These are phyloP conservation scores for Bauhinia variegata DNA, from an alignment of 306 rosid genomes.

Conservation along the genomic window DNA sequence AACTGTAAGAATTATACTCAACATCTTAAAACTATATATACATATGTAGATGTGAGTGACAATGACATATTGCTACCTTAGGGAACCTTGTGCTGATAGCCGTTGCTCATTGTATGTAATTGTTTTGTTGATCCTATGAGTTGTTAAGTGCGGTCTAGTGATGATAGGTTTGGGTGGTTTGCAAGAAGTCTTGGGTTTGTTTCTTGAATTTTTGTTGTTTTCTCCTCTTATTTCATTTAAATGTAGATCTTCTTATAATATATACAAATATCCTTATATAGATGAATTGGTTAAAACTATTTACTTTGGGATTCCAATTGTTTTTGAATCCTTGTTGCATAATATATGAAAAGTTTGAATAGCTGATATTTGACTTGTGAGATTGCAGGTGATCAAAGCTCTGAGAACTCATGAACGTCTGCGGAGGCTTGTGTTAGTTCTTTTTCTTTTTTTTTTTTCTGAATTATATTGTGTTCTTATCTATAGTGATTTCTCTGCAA, in stretches of 20 bases:
- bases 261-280: constrained; percentile 1
- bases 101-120: neutral
- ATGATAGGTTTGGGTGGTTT: too few relatives aligned
- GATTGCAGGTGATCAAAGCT: constrained; percentile 81
- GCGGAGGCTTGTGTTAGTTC: constrained; percentile 88
- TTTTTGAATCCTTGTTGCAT: neutral
- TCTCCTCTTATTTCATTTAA: constrained; percentile 3
- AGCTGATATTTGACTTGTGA: constrained; percentile 34
- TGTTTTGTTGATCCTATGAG: neutral
- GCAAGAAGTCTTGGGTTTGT: neutral
- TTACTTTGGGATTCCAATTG: neutral
- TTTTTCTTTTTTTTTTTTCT: constrained; percentile 30
- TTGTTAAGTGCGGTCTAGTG: too few relatives aligned
- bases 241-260: constrained; percentile 11
- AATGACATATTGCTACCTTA: neutral
- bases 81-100: neutral
- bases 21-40: neutral
- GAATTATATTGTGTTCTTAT: constrained; percentile 4
- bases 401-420: constrained; percentile 77
- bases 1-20: constrained; percentile 63
- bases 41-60: constrained; percentile 7
- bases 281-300: neutral
- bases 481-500: constrained; percentile 9
- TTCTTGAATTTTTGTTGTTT: neutral
- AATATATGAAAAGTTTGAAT: constrained; percentile 14